Conservation (phyloP, 2,329 filamentous ascomycete species). For the Sphaerostilbella broomeana region DNA sequence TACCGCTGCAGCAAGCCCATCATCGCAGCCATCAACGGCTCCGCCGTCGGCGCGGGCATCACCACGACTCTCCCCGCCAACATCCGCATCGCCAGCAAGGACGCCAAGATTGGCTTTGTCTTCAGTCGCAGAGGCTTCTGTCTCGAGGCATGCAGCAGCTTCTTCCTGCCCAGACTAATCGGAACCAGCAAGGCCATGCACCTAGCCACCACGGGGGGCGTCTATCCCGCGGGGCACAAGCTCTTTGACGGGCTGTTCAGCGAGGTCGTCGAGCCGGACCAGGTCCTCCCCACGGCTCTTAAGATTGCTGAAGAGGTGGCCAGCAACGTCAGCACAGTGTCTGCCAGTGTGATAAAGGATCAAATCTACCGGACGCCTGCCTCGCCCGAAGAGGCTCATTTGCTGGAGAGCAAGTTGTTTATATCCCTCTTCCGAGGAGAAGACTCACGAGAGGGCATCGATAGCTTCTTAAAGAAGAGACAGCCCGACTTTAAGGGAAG, state of each 20-base stretch:
- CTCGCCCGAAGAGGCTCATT: conserved; percentile 61
- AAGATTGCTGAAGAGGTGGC: conserved; percentile 61
- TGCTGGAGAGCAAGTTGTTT: conserved; percentile 61
- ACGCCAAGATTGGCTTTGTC: conserved; percentile 66
- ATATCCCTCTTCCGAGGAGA: conserved; percentile 49
- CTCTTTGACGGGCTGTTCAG: conserved; percentile 58
- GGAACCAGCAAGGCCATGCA: conserved; percentile 58
- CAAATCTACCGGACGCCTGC: conserved; percentile 57
- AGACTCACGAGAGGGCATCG: conserved; percentile 61
- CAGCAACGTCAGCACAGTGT: conserved; percentile 57
- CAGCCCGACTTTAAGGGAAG: conserved; percentile 54
- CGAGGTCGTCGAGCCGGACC: conserved; percentile 53
- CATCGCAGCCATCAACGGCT: conserved; percentile 52
- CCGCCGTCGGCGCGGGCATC: conserved; percentile 54
- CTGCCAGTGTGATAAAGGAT: conserved; percentile 62
- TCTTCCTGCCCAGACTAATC: conserved; percentile 64
- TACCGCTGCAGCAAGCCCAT: conserved; percentile 52
- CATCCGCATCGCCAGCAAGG: conserved; percentile 45
- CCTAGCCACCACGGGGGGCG: conserved; percentile 59
- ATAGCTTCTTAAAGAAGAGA: conserved; percentile 64
- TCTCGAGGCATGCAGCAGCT: conserved; percentile 66
- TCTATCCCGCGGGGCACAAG: conserved; percentile 45
- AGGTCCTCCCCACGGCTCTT: conserved; percentile 58
- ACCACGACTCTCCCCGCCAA: conserved; percentile 54
- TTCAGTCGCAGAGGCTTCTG: conserved; percentile 64